Evolutionary conservation across 176 grass and related monocot genomes (phyloP).

Genomic region (Aechmea fasciata): DNA sequence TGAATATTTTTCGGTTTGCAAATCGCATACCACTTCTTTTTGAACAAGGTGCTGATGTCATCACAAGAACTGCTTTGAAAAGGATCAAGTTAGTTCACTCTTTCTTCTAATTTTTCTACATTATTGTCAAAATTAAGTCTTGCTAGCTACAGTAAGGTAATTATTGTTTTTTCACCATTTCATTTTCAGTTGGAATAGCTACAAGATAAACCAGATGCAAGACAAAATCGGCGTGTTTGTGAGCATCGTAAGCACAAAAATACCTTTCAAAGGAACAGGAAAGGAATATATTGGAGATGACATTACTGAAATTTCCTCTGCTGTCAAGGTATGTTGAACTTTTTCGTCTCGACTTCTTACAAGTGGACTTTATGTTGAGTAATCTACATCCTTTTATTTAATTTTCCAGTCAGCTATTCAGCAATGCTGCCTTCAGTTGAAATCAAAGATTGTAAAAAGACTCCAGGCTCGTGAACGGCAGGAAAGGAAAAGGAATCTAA

Average conservation of each 20-base stretch:
- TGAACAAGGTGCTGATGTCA: conserved; percentile 95
- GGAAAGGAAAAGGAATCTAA: conserved; percentile 85
- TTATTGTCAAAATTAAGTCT: not conserved
- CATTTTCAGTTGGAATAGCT: conserved; percentile 65
- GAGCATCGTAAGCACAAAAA: conserved; percentile 97
- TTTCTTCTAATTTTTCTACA: not conserved
- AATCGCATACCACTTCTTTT: conserved; percentile 96
- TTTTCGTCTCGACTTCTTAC: conserved; percentile 14
- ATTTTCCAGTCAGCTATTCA: conserved; percentile 60
- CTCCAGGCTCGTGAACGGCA: conserved; percentile 84
- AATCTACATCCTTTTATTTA: not conserved
- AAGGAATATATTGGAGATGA: conserved; percentile 99
- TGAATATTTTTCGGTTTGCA: conserved; percentile 97
- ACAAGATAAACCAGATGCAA: conserved; percentile 93
- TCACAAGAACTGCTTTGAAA: conserved; percentile 89
- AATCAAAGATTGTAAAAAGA: conserved; percentile 93
- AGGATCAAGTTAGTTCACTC: conserved; percentile 60
- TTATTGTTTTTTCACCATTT: conserved; percentile 3
- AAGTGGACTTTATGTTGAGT: not conserved
- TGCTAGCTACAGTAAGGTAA: not conserved
- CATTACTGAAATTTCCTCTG: conserved; percentile 80
- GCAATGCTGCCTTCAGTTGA: conserved; percentile 91
- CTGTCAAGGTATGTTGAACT: conserved; percentile 52
- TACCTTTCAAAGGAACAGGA: conserved; percentile 95
- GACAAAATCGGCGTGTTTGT: conserved; percentile 97